These are phyloP conservation scores for Rutstroemia sp. DNA, from an alignment of 2,329 filamentous ascomycete genomes.

Conservation along the genomic window DNA sequence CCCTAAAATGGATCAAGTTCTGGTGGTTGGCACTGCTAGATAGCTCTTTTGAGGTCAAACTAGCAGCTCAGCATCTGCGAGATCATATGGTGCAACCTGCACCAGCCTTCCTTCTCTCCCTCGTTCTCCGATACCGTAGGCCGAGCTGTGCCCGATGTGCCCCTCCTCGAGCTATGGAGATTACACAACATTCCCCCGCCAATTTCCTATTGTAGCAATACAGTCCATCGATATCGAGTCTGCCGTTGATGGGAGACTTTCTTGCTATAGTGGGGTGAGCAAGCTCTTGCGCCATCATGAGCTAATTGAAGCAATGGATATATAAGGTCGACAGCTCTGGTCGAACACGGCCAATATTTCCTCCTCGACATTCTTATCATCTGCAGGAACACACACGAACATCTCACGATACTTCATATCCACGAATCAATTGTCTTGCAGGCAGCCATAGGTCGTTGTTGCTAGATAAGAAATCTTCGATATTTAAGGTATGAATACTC, in stretches of 20 bases:
- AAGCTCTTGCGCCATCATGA: constrained; percentile 6
- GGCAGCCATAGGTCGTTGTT: not conserved
- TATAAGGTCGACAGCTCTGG: not conserved
- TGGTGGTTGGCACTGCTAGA: no score
- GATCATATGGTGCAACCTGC: not conserved
- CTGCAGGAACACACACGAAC: constrained; percentile 8
- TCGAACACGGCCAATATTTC: constrained; percentile 15
- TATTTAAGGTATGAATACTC: constrained; percentile 12
- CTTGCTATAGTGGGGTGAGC: constrained; percentile 15
- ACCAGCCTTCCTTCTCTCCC: not conserved
- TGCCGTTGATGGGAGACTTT: constrained; percentile 8
- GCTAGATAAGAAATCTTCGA: constrained; percentile 9
- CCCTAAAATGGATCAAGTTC: not conserved
- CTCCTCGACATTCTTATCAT: constrained; percentile 14
- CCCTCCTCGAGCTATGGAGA: not conserved
- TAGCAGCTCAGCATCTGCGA: no score
- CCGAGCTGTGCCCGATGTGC: not conserved
- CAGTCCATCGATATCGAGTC: constrained; percentile 6
- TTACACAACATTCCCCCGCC: not conserved
- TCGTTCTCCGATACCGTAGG: not conserved
- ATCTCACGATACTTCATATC: constrained; percentile 6
- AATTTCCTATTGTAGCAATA: constrained; percentile 9
- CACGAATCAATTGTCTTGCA: not conserved
- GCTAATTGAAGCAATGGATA: constrained; percentile 5
- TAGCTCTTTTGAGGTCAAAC: no score